Base-by-base conservation (phyloP, 257 asterid species). In the Catharanthus roseus region DNA sequence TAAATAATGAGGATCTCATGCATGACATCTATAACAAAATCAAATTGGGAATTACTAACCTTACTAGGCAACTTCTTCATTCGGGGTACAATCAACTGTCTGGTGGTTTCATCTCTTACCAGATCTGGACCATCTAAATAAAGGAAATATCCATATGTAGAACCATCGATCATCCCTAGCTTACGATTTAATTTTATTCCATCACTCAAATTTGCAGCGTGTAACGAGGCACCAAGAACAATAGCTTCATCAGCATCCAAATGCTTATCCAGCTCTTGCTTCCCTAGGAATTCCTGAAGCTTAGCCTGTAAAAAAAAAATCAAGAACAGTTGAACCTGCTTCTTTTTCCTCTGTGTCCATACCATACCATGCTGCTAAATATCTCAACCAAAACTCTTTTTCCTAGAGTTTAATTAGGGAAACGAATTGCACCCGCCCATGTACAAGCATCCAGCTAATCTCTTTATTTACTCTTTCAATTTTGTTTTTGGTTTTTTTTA, bases 141-240 rank as follows among this genome's bases (percentile, higher is more conserved):
- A 68, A 91, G 82, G 69, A 84, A 86, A 80, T 84, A 89, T 73
- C 99, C 97, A 62, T 91, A 95, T 49, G 88, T 74, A 74, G 99
- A 89, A 75, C 99, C 99, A 80, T 95, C 99, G 50, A 95, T 70
- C 97, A 95, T 95, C 77, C 99, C 99, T 65, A 95, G 88, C 87
- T 91, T 91, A 73, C 99, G 99, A 78, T 95, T 95, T 75, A 95
- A 84, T 82, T 91, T 95, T 74, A 95, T 95, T 63, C 99, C 99
- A 76, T 95, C 99, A 80, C 99, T 95, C 83, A 95, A 80, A 80
- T 95, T 95, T 76, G 99, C 99, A 77, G 99, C 96, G 82, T 86
- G 96, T 70, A 95, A 80, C 33, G 99, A 89, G 81, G 97, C 97
- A 69, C 99, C 99, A 55, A 95, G 83, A 72, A 86, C 97, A 77